Conservation (phyloP, 768 basidiomycete species). For the Mycena epipterygia region DNA sequence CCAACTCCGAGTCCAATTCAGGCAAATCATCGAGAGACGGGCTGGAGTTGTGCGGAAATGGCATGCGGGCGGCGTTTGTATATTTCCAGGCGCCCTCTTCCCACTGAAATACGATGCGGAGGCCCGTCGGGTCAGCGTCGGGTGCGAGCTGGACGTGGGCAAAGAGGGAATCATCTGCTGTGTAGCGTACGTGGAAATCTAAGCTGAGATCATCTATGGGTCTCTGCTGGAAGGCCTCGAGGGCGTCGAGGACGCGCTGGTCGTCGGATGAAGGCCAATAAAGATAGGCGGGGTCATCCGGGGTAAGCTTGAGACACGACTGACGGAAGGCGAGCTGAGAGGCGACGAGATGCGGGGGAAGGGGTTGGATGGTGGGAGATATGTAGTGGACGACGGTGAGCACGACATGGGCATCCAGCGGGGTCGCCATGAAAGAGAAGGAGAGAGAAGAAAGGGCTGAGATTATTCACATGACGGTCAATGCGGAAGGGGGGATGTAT, state of each 20-base stretch:
- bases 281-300: conserved; percentile 69
- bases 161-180: conserved; percentile 61
- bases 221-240: conserved; percentile 53
- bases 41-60: conserved; percentile 67
- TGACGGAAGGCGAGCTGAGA: conserved; percentile 72
- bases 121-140: conserved; percentile 40
- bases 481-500: no score
- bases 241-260: conserved; percentile 55
- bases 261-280: conserved; percentile 69
- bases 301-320: conserved; percentile 69
- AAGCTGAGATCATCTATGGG: conserved; percentile 30
- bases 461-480: background rate
- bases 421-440: background rate
- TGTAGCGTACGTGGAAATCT: conserved; percentile 39
- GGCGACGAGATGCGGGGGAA: conserved; percentile 76
- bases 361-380: conserved; percentile 60
- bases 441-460: background rate
- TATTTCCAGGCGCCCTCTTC: conserved; percentile 74
- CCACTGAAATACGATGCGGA: conserved; percentile 81
- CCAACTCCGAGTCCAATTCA: conserved; percentile 40
- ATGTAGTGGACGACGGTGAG: conserved; percentile 70
- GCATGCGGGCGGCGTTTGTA: conserved; percentile 78
- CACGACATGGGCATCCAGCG: conserved; percentile 55
- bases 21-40: conserved; percentile 53
- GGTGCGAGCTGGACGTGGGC: conserved; percentile 70